Percentiles rank a stretch among this genome's conserved stretches.
Evolutionary conservation across 2,329 filamentous ascomycete species (phyloP).

Genomic region (Sporothrix pallida): DNA sequence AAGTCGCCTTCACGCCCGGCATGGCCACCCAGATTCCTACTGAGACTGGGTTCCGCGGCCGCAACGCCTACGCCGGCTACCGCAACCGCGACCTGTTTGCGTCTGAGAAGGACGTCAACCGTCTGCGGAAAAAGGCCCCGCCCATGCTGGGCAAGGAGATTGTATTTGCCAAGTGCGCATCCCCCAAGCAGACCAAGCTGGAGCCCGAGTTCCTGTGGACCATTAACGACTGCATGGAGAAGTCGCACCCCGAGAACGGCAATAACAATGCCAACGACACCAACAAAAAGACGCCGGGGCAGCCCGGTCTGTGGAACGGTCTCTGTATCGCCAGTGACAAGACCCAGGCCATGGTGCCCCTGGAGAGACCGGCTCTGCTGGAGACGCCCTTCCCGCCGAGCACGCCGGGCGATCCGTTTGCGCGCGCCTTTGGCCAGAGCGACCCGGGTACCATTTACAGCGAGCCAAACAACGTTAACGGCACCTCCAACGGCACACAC

Average conservation of each 20-base stretch:
- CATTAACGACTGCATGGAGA: slow-evolving; percentile 54
- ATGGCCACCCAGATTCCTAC: slow-evolving; percentile 44
- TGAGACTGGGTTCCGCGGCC: slow-evolving; percentile 51
- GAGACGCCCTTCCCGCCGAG: slow-evolving; percentile 55
- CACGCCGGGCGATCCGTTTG: slow-evolving; percentile 53
- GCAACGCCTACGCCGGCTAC: slow-evolving; percentile 52
- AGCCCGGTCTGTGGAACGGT: slow-evolving; percentile 76
- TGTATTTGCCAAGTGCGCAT: slow-evolving; percentile 78
- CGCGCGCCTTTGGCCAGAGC: slow-evolving; percentile 46
- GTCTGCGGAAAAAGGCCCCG: slow-evolving; percentile 64
- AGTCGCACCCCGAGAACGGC: slow-evolving; percentile 54
- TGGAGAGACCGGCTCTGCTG: slow-evolving; percentile 57
- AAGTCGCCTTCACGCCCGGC: slow-evolving; percentile 4
- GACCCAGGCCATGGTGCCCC: slow-evolving; percentile 49
- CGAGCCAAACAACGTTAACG: slow-evolving; percentile 44
- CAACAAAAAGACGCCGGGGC: slow-evolving; percentile 36
- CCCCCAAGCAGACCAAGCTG: slow-evolving; percentile 82
- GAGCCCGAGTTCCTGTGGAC: slow-evolving; percentile 73
- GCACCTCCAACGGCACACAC: slow-evolving; percentile 28
- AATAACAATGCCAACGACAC: too few relatives aligned
- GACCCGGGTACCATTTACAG: slow-evolving; percentile 47
- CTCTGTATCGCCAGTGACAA: slow-evolving; percentile 61
- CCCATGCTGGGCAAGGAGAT: slow-evolving; percentile 89
- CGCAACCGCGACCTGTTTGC: slow-evolving; percentile 57
- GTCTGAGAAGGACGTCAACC: slow-evolving; percentile 50